Evolutionary conservation across 352 stramenopile genomes (phyloP).

Genomic region (Paralagenidium karlingii): DNA sequence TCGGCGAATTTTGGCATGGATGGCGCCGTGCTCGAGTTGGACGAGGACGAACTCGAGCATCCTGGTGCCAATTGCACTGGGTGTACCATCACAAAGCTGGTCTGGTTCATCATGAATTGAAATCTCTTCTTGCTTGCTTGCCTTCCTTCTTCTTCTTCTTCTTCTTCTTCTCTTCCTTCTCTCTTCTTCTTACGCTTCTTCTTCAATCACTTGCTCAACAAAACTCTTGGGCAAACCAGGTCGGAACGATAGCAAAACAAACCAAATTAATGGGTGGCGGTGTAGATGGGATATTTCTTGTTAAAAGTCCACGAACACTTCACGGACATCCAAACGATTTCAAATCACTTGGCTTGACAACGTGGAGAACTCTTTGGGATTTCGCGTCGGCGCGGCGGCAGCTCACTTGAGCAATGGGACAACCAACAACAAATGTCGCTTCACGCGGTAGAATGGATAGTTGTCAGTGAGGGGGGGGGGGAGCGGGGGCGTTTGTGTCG

Average conservation of each 20-base stretch:
- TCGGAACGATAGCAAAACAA: no score
- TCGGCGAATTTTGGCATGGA: no score
- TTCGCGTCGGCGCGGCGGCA: no score
- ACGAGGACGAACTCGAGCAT: slow-evolving; percentile 5
- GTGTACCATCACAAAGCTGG: slow-evolving; percentile 23
- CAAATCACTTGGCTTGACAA: no score
- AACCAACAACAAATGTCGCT: no score
- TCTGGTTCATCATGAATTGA: slow-evolving; percentile 24
- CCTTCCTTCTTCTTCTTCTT: neutral
- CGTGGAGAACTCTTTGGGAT: no score
- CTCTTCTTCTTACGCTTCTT: neutral
- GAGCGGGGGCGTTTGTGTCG: no score
- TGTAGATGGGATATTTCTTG: slow-evolving; percentile 75
- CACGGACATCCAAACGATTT: slow-evolving; percentile 49
- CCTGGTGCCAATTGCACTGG: slow-evolving; percentile 16
- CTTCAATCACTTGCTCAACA: no score
- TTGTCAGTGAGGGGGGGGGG: no score
- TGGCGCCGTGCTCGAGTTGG: neutral
- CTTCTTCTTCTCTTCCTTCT: neutral
- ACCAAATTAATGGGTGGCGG: slow-evolving; percentile 52
- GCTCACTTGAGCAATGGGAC: no score
- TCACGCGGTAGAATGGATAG: no score
- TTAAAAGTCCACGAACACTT: slow-evolving; percentile 76
- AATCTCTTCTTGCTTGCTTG: slow-evolving; percentile 4
- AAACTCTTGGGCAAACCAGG: no score